phyloP scores from a whole-genome alignment of 257 asterid genomes.

The Scutellaria barbata region DNA sequence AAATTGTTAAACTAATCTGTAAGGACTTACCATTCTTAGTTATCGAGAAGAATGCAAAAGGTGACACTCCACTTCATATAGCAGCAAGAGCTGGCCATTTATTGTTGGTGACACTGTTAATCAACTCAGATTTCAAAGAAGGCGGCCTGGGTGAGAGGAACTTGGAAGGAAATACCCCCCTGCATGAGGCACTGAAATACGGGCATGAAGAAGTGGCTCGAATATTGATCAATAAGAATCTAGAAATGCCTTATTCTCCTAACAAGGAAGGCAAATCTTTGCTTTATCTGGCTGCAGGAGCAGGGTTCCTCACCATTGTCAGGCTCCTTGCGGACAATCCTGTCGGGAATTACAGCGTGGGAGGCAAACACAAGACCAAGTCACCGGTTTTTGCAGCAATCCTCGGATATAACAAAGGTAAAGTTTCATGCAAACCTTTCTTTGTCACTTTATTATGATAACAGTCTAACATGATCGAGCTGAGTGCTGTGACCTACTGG shows the following conservation, averaged over 20 bases:
- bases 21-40: slow-evolving; percentile 55
- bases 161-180: slow-evolving; percentile 50
- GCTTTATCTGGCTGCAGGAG: slow-evolving; percentile 62
- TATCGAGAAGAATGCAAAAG: slow-evolving; percentile 52
- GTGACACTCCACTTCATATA: slow-evolving; percentile 55
- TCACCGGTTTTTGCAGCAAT: slow-evolving; percentile 53
- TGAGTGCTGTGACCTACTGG: too few species aligned
- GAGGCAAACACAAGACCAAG: slow-evolving; percentile 39
- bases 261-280: slow-evolving; percentile 55
- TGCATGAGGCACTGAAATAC: slow-evolving; percentile 48
- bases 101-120: slow-evolving; percentile 39
- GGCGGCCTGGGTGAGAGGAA: slow-evolving; percentile 46
- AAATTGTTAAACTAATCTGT: slow-evolving; percentile 55
- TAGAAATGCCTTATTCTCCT: slow-evolving; percentile 41
- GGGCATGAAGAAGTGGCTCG: slow-evolving; percentile 53
- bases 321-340: slow-evolving; percentile 56
- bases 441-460: not conserved
- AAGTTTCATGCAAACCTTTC: not conserved
- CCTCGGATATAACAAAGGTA: slow-evolving; percentile 42
- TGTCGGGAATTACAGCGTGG: slow-evolving; percentile 37
- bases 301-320: slow-evolving; percentile 51
- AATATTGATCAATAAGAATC: slow-evolving; percentile 49
- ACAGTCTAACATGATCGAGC: too few species aligned
- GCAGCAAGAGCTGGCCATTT: slow-evolving; percentile 58
- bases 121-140: slow-evolving; percentile 46